phyloP scores from a whole-genome alignment of 2,329 filamentous ascomycete genomes.

The Ophiostoma quercus region DNA sequence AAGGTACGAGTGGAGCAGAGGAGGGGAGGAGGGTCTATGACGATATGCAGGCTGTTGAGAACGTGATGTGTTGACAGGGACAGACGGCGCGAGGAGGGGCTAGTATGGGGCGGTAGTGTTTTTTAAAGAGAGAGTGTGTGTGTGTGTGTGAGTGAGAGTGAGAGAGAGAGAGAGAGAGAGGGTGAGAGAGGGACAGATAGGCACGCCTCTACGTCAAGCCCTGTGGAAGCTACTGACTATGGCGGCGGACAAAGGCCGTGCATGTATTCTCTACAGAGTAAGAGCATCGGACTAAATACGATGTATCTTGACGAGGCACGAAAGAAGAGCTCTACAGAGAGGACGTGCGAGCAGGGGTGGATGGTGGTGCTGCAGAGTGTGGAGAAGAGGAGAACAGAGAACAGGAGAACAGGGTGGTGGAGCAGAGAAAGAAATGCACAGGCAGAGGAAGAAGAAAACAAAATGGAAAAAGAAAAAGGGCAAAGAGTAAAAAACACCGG shows the following conservation, averaged over 20 bases:
- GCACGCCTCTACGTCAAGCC: no score
- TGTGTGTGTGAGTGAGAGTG: no score
- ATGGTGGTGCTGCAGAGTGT: constrained; percentile 20
- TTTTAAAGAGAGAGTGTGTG: no score
- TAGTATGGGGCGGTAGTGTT: background rate
- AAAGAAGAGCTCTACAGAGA: background rate
- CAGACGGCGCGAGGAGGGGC: background rate
- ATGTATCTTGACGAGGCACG: no score
- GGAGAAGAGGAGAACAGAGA: constrained; percentile 15
- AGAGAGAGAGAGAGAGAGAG: no score
- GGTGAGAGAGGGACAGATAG: no score
- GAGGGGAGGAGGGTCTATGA: constrained; percentile 4
- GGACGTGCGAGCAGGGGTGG: background rate
- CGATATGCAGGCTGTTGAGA: constrained; percentile 19
- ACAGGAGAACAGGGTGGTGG: constrained; percentile 6
- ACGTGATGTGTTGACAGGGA: constrained; percentile 20
- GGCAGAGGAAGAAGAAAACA: no score
- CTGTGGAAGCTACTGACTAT: no score
- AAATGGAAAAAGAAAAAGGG: background rate
- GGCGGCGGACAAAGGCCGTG: no score
- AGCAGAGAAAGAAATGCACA: background rate
- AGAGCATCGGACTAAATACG: no score
- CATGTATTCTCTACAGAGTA: no score
- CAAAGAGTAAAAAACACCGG: background rate
- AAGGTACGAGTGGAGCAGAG: constrained; percentile 1